These are phyloP conservation scores for Pleurotus giganteus DNA, from an alignment of 768 basidiomycete species.

Conservation along the genomic window DNA sequence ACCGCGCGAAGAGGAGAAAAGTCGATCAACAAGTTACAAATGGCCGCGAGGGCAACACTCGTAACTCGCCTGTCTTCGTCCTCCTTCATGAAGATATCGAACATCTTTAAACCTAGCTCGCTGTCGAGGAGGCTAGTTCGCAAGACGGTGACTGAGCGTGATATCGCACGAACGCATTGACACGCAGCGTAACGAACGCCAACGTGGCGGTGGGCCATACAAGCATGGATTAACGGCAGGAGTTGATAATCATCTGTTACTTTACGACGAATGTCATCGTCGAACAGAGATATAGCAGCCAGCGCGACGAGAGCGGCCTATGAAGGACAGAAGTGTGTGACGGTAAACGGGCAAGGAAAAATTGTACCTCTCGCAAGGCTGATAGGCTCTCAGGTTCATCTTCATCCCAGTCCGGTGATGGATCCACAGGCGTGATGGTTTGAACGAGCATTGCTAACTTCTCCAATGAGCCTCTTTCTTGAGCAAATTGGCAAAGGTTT, in stretches of 20 bases:
- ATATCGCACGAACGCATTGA: constrained; percentile 80
- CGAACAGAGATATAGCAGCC: constrained; percentile 69
- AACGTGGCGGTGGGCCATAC: constrained; percentile 58
- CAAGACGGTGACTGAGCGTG: constrained; percentile 75
- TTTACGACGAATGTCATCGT: constrained; percentile 68
- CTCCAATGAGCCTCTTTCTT: constrained; percentile 64
- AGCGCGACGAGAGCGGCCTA: constrained; percentile 75
- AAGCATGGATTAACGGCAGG: constrained; percentile 43
- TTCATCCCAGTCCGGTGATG: constrained; percentile 53
- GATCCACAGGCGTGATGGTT: constrained; percentile 44
- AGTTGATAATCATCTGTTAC: constrained; percentile 61
- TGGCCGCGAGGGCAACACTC: constrained; percentile 65
- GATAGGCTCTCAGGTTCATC: constrained; percentile 63
- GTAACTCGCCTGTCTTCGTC: constrained; percentile 72
- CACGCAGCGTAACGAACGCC: constrained; percentile 86
- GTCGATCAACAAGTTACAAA: constrained; percentile 86
- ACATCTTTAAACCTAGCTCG: constrained; percentile 71
- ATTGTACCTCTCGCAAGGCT: constrained; percentile 60
- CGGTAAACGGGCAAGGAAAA: not conserved
- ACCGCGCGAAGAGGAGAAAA: constrained; percentile 80
- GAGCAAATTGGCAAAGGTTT: constrained; percentile 63
- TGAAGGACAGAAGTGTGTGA: not conserved
- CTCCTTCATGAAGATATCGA: constrained; percentile 43
- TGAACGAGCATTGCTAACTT: constrained; percentile 52
- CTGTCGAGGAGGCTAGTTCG: constrained; percentile 84